These are phyloP conservation scores for Lipomyces spencermartinsiae DNA, from an alignment of 805 yeast species.

Conservation along the genomic window DNA sequence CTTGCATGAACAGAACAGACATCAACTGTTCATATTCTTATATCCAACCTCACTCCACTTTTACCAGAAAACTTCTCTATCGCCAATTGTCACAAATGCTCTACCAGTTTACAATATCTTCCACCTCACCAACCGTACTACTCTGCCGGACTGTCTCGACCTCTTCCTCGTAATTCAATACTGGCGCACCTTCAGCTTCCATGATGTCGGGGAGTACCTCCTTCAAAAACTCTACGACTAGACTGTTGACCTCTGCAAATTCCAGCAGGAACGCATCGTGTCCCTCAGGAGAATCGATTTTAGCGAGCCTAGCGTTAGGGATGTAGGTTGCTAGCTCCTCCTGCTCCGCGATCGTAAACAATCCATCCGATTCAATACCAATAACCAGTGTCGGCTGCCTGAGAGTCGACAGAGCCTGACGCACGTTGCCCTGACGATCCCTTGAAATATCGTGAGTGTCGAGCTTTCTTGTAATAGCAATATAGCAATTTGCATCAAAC, in stretches of 20 bases:
- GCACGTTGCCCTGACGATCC: slow-evolving; percentile 60
- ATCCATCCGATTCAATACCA: slow-evolving; percentile 90
- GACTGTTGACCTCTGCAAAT: slow-evolving; percentile 77
- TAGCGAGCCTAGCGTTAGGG: slow-evolving; percentile 70
- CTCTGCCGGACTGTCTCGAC: slow-evolving; percentile 57
- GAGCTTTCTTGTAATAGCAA: slow-evolving; percentile 87
- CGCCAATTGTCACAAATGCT: not conserved
- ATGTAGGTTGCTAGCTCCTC: slow-evolving; percentile 77
- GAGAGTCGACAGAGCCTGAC: slow-evolving; percentile 63
- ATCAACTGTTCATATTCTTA: not conserved
- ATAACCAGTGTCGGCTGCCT: slow-evolving; percentile 80
- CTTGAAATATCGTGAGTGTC: slow-evolving; percentile 95
- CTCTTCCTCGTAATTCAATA: slow-evolving; percentile 39
- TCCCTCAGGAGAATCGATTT: slow-evolving; percentile 90
- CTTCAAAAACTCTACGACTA: slow-evolving; percentile 70
- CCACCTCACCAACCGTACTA: slow-evolving; percentile 91
- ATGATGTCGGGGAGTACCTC: slow-evolving; percentile 65
- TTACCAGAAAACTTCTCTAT: not conserved
- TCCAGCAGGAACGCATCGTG: slow-evolving; percentile 96
- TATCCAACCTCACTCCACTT: not conserved
- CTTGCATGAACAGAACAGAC: not conserved
- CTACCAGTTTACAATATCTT: slow-evolving; percentile 87
- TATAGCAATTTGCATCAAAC: slow-evolving; percentile 96
- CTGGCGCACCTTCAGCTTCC: slow-evolving; percentile 53
- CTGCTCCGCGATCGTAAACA: slow-evolving; percentile 92